These are phyloP conservation scores for Allomyces arbusculus DNA, from an alignment of 192 early-diverging fungal genomes.

Conservation along the genomic window DNA sequence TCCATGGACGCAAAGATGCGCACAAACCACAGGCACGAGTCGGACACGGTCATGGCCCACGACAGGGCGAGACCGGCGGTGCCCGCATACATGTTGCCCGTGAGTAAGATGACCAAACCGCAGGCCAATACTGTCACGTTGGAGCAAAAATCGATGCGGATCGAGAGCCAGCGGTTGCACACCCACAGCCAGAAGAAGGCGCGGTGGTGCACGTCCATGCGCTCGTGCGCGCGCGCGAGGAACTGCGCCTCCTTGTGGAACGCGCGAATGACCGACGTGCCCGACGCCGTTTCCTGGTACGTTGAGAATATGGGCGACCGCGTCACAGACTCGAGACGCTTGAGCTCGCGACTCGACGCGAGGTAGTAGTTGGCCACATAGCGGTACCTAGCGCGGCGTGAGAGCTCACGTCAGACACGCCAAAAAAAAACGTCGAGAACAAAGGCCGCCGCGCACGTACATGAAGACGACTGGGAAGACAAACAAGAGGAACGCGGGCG, in stretches of 20 bases:
- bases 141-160: conserved; percentile 54
- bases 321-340: conserved; percentile 51
- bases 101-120: conserved; percentile 8
- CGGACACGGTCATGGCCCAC: conserved; percentile 70
- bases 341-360: conserved; percentile 49
- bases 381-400: no score
- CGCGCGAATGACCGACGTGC: conserved; percentile 64
- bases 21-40: conserved; percentile 59
- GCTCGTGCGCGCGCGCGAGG: conserved; percentile 28
- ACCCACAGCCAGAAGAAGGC: conserved; percentile 76
- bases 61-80: conserved; percentile 68
- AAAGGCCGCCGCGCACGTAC: no score
- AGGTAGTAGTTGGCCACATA: conserved; percentile 41
- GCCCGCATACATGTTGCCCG: conserved; percentile 56
- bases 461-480: conserved; percentile 29
- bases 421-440: no score
- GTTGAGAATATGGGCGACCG: conserved; percentile 47
- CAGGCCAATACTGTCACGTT: background rate
- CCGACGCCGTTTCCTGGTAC: conserved; percentile 41
- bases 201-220: conserved; percentile 61
- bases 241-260: conserved; percentile 53
- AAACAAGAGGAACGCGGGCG: conserved; percentile 53
- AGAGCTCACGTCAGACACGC: no score
- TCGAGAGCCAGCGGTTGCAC: conserved; percentile 69
- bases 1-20: conserved; percentile 65